Evolutionary conservation across 2,329 filamentous ascomycete species (phyloP), one percentile per base, ranked within the genome.

Genomic region (Colletotrichum sojae): DNA sequence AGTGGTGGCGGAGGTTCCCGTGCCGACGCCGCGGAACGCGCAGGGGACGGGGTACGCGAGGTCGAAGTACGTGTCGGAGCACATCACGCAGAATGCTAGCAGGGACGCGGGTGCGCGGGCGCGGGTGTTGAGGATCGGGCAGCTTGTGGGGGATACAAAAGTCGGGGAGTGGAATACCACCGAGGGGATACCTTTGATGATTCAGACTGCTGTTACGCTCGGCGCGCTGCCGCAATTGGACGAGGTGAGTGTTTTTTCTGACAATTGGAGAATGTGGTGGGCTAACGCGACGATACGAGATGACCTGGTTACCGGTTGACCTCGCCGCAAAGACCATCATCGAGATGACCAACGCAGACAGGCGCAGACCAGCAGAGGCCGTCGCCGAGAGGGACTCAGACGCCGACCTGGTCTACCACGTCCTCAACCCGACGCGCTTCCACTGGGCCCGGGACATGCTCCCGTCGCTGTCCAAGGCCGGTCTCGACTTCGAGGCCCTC

Each of bases 381-480:
- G 1, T 15, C 18, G 77, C 73, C 58, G 76, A 75, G 45, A 75
- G 55, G 2, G 43, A 53, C 9, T 16, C 43, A 5, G 59, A 67
- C 16, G 12, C 57, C 1, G 72, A 76, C 1, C 71, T 79, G 0
- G 80, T 88, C 9, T 86, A 84, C 65, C 85, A 89, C 63, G 77
- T 90, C 16, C 79, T 85, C 15, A 89, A 89, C 64, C 81, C 82
- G 0, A 76, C 72, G 6, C 76, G 78, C 0, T 83, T 86, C 70
- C 79, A 83, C 20, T 89, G 85, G 85, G 85, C 83, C 0, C 59
- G 78, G 0, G 83, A 88, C 51, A 76, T 90, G 2, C 80, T 90
- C 0, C 86, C 87, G 1, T 80, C 82, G 2, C 74, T 90, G 6
- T 75, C 74, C 15, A 71, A 75, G 0, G 79, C 82, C 0, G 84